Percentiles rank a stretch among this genome's conserved stretches.
Conservation (phyloP, 2,329 filamentous ascomycete species). For the Fusarium circinatum region DNA sequence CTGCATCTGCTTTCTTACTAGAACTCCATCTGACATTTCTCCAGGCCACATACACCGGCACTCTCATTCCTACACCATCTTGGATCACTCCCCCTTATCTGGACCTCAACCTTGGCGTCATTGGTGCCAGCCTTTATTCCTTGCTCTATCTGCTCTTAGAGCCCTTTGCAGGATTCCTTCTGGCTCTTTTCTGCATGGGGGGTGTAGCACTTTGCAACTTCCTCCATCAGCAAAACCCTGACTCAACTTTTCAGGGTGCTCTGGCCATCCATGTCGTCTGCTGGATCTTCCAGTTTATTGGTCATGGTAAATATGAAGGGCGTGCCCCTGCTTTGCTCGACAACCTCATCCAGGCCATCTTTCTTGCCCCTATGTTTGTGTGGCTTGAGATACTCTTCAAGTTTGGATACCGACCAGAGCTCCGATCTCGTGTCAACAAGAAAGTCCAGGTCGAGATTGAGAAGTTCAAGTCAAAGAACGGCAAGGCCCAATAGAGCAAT, state of each 20-base stretch:
- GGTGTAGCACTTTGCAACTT: constrained; percentile 81
- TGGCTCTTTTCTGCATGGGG: constrained; percentile 80
- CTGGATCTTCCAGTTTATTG: constrained; percentile 92
- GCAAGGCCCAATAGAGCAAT: constrained; percentile 60
- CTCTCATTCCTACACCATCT: constrained; percentile 70
- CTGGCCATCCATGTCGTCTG: constrained; percentile 75
- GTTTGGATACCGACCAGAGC: constrained; percentile 87
- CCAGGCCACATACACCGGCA: constrained; percentile 71
- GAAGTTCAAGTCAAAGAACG: constrained; percentile 71
- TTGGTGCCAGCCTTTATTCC: constrained; percentile 74
- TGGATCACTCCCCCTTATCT: constrained; percentile 76
- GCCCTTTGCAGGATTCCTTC: constrained; percentile 84
- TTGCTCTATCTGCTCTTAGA: constrained; percentile 91
- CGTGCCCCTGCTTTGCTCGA: constrained; percentile 89
- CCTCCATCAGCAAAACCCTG: constrained; percentile 68
- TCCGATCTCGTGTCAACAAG: constrained; percentile 83
- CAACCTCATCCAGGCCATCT: constrained; percentile 90
- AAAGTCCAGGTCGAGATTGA: constrained; percentile 79
- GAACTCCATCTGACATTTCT: constrained; percentile 8
- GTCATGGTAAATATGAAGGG: constrained; percentile 89
- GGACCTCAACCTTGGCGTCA: constrained; percentile 72
- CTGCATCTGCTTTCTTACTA: neutral
- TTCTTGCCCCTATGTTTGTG: constrained; percentile 94
- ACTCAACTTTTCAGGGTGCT: constrained; percentile 65
- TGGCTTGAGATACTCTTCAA: constrained; percentile 95